Conservation (phyloP, 2,329 filamentous ascomycete species). For the Fonsecaea multimorphosa region DNA sequence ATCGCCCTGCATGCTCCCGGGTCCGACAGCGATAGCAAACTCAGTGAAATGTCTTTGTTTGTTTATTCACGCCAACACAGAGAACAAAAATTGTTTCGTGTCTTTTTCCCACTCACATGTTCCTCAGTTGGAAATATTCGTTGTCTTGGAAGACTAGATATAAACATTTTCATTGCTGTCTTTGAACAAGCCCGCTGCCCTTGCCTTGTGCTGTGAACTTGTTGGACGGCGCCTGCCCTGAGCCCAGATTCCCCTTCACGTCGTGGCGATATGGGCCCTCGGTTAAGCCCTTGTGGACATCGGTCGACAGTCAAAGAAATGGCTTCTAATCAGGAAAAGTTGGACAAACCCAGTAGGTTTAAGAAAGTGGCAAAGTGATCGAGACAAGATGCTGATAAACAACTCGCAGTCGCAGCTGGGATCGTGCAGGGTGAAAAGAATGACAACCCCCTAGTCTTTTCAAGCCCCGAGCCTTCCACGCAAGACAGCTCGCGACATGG, state of each 20-base stretch:
- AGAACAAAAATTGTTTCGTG: neutral
- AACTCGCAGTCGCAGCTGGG: neutral
- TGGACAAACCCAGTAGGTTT: neutral
- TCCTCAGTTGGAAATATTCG: neutral
- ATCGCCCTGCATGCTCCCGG: slow-evolving; percentile 3
- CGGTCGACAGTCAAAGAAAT: neutral
- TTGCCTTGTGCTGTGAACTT: neutral
- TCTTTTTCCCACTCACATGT: neutral
- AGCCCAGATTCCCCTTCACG: neutral
- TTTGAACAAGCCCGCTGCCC: neutral
- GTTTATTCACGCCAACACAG: neutral
- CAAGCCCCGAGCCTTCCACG: neutral
- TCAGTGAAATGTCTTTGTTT: neutral
- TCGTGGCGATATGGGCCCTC: neutral
- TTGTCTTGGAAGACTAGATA: neutral
- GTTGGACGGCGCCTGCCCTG: neutral
- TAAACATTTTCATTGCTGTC: neutral
- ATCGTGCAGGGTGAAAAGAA: neutral
- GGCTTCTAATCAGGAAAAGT: neutral
- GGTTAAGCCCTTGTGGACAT: neutral
- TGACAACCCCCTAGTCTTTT: neutral
- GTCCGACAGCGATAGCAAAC: slow-evolving; percentile 4
- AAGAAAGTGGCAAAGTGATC: neutral
- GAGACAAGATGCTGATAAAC: neutral
- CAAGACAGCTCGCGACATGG: neutral